Base-by-base conservation (phyloP, 768 basidiomycete genomes). In the Gymnopilus dilepis region DNA sequence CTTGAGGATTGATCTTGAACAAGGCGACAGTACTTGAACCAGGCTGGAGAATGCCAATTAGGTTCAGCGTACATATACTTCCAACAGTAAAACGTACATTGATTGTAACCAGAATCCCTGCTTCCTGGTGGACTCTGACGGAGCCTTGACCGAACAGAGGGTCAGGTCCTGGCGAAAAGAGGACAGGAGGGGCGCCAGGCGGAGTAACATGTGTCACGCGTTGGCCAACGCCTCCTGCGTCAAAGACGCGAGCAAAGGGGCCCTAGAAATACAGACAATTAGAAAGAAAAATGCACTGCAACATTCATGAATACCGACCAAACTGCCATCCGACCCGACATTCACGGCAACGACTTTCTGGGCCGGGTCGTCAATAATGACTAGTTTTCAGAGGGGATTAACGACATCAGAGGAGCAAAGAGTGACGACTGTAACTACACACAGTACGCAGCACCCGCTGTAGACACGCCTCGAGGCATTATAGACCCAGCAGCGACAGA, bases 11-110 rank as follows among this genome's bases (percentile, higher is more conserved):
- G 68, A 85, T 77, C 30, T 54, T 62, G 68, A 80, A 82, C 51
- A 77, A 65, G 4, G 76, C 70, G n/a, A 79, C 55, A 0, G 80
- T 82, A 63, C 81, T 83, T 9, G 82, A 84, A 21, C 83, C 84
- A 11, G 83, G 67, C 80, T 83, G 65, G 6, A 37, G 24, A 21
- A 3, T 22, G n/a, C 38, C 17, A 2, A 26, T 22, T 15, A 33
- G 3, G 9, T 19, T 21, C n/a, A 34, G 11, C 0, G n/a, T 6
- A 7, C 12, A 37, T 17, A 31, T 15, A 22, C 11, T 17, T 5
- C 1, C 31, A 26, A 12, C 6, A 4, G 15, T 2, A 28, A 6
- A 8, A 47, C 57, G 19, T 30, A 58, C 57, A 12, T 58, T 58
- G 45, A 58, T 28, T 2, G 57, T 58, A 5, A 58, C 61, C 33